Conservation (phyloP, 352 stramenopile genomes). For the Phytophthora megakarya region DNA sequence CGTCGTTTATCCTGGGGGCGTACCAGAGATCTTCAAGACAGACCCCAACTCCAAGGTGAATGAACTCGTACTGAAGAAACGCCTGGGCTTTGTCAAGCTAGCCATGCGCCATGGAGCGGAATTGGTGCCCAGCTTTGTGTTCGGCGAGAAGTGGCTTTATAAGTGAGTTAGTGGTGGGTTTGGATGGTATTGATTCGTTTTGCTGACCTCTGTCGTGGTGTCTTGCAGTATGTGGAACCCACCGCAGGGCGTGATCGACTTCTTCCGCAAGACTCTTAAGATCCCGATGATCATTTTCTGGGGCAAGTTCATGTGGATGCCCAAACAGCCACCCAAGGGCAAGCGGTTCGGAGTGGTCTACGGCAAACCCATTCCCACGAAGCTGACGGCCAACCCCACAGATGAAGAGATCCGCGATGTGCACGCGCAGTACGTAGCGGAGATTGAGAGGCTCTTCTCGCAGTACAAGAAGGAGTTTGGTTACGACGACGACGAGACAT, state of each 20-base stretch:
- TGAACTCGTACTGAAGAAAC: conserved; percentile 75
- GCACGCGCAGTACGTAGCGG: conserved; percentile 62
- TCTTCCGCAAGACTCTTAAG: conserved; percentile 73
- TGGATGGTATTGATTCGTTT: not conserved
- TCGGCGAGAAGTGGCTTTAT: conserved; percentile 83
- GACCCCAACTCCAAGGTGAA: conserved; percentile 79
- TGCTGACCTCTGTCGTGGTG: conserved; percentile 10
- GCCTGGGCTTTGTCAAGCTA: conserved; percentile 83
- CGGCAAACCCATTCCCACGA: conserved; percentile 66
- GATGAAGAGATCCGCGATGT: conserved; percentile 61
- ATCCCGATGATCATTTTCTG: conserved; percentile 83
- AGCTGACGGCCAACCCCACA: conserved; percentile 56
- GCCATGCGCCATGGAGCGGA: conserved; percentile 77
- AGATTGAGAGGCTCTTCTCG: conserved; percentile 66
- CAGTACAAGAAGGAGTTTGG: conserved; percentile 77
- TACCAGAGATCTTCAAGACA: conserved; percentile 79
- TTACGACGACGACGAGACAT: conserved; percentile 76
- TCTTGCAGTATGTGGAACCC: conserved; percentile 67
- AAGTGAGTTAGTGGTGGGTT: conserved; percentile 44
- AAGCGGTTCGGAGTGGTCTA: conserved; percentile 81
- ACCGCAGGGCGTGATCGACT: conserved; percentile 56
- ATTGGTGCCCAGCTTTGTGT: conserved; percentile 79
- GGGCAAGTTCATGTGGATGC: conserved; percentile 83
- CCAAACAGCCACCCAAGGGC: conserved; percentile 53
- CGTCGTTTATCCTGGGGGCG: conserved; percentile 74